These are phyloP conservation scores for Ophiocordyceps australis DNA, from an alignment of 2,329 filamentous ascomycete genomes.

Conservation along the genomic window DNA sequence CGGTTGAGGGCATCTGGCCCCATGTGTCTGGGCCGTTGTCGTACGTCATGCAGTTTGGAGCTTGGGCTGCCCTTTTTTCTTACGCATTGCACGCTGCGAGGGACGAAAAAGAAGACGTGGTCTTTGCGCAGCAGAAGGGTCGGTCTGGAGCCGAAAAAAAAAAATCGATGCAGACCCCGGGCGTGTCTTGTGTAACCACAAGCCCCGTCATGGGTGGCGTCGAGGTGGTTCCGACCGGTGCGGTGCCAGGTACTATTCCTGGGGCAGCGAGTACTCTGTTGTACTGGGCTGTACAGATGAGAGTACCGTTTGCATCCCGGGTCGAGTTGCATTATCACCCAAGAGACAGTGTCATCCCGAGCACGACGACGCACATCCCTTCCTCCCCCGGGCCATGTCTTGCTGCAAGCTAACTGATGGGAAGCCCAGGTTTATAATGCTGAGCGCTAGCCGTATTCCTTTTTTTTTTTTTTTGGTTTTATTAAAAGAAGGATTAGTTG, in stretches of 20 bases:
- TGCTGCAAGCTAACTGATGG: slow-evolving; percentile 3
- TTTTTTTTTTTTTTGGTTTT: too few species aligned
- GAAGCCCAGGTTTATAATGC: slow-evolving; percentile 2
- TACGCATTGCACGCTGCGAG: too few species aligned
- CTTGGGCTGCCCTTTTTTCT: too few species aligned
- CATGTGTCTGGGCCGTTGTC: too few species aligned
- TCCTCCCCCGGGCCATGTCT: slow-evolving; percentile 4
- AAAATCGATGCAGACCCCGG: slow-evolving; percentile 3
- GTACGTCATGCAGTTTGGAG: too few species aligned
- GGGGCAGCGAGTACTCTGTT: slow-evolving; percentile 5
- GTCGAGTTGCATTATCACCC: slow-evolving; percentile 4
- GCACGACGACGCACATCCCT: too few species aligned
- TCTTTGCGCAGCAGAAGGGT: too few species aligned
- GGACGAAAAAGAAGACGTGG: too few species aligned
- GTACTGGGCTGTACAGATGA: slow-evolving; percentile 8
- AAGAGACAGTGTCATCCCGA: slow-evolving; percentile 5
- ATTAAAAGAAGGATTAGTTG: too few species aligned
- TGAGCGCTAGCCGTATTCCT: too few species aligned
- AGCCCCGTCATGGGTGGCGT: slow-evolving; percentile 8
- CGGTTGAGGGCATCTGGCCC: too few species aligned
- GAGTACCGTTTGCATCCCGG: too few species aligned
- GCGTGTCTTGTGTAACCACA: slow-evolving; percentile 5
- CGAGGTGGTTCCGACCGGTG: slow-evolving; percentile 8
- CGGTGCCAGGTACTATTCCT: slow-evolving; percentile 5
- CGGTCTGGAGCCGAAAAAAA: slow-evolving; percentile 3